Conservation (phyloP, 345 rosid genomes). For the Fremontodendron californicum region DNA sequence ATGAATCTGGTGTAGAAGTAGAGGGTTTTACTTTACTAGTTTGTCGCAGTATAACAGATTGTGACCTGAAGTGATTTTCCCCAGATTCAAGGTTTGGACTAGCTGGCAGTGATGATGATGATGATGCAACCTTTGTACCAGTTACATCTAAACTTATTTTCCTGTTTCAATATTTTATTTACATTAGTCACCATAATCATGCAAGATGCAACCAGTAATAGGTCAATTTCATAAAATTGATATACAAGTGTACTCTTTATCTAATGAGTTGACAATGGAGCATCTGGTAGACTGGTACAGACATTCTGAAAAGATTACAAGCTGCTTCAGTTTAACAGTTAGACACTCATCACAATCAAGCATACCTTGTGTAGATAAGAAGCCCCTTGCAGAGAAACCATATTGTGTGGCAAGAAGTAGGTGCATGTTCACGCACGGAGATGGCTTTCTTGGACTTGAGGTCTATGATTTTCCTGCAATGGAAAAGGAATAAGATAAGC, state of each 20-base stretch:
- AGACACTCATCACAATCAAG: background rate
- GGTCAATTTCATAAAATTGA: conserved; percentile 2
- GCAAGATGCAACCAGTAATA: background rate
- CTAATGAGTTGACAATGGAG: background rate
- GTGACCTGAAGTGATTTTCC: conserved; percentile 33
- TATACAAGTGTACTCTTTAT: background rate
- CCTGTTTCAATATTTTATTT: conserved; percentile 31
- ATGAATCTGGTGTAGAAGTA: conserved; percentile 47
- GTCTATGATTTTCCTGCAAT: conserved; percentile 60
- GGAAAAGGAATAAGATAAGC: conserved; percentile 17
- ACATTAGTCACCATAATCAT: conserved; percentile 15
- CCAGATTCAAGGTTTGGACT: conserved; percentile 35
- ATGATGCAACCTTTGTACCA: conserved; percentile 29
- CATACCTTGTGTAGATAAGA: conserved; percentile 59
- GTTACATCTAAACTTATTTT: conserved; percentile 31
- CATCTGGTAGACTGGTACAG: background rate
- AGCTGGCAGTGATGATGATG: conserved; percentile 37
- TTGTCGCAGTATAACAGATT: conserved; percentile 23
- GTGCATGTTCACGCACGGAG: conserved; percentile 52
- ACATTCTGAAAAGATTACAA: background rate
- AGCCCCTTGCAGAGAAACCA: conserved; percentile 75
- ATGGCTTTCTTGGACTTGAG: conserved; percentile 82
- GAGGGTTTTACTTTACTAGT: conserved; percentile 27
- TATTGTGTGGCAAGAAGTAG: conserved; percentile 57
- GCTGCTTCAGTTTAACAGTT: background rate